Evolutionary conservation across 345 rosid species (phyloP).

Genomic region (Salix brachista): DNA sequence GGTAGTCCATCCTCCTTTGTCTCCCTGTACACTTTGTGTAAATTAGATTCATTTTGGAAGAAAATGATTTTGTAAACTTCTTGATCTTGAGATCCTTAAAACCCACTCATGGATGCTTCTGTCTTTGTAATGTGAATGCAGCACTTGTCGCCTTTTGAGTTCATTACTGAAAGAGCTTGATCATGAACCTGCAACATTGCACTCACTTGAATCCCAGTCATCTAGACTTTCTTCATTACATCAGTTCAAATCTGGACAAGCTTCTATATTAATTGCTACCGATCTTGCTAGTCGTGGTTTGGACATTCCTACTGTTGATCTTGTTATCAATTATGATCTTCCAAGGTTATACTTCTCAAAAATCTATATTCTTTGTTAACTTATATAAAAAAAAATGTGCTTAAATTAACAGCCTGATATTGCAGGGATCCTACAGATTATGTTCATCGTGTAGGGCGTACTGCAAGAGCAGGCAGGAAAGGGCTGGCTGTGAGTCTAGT

Average conservation of each 20-base stretch:
- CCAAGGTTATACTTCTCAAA: conserved; percentile 54
- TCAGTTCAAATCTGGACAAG: conserved; percentile 79
- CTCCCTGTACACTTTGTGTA: not conserved
- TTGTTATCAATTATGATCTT: conserved; percentile 85
- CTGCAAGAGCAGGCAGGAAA: conserved; percentile 97
- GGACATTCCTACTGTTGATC: conserved; percentile 97
- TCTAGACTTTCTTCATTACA: conserved; percentile 72
- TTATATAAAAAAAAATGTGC: not conserved
- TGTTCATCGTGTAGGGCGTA: conserved; percentile 96
- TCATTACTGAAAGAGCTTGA: conserved; percentile 87
- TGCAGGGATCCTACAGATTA: conserved; percentile 84
- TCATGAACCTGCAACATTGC: conserved; percentile 63
- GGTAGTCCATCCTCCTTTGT: not conserved
- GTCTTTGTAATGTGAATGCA: conserved; percentile 27
- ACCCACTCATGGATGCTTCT: not conserved
- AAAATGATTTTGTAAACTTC: not conserved
- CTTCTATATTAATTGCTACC: conserved; percentile 72
- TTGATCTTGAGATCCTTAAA: not conserved
- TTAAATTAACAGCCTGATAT: not conserved
- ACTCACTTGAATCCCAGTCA: conserved; percentile 78
- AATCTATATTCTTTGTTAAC: not conserved
- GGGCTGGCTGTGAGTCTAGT: conserved; percentile 82
- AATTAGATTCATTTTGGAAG: not conserved
- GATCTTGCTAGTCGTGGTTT: conserved; percentile 97
- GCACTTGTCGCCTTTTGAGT: conserved; percentile 72